Evolutionary conservation across 257 asterid species (phyloP), one percentile per base, ranked within the genome.

Genomic region (Thymus mandschuricus): DNA sequence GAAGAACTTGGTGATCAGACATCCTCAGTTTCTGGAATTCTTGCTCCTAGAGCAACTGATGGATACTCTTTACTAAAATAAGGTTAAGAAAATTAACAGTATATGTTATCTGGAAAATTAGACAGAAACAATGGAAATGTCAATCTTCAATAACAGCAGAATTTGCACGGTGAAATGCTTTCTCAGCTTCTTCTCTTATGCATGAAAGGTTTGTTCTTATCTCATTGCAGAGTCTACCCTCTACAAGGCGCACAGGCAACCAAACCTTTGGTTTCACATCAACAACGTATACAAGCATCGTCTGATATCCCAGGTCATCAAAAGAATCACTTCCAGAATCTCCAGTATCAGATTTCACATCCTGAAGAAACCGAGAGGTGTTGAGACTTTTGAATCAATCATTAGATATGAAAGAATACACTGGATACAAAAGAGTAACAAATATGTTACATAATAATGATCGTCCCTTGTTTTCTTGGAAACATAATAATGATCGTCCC

Each of bases 241-340:
- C 96, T 61, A 91, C 81, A 76, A 92, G 85, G 62, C 79, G 74
- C 31, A 92, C 97, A 28, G 96, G 97, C 75, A 92, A 76, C 97
- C 97, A 92, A 67, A 85, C 57, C 79, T 86, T 87, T 31, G 97
- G 97, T 82, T 86, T 90, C 79, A 89, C 93, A 75, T 85, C 72
- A 64, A 87, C 96, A 69, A 71, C 70, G 56, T 92, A 92, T 54
- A 65, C 13, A 62, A 92, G 90, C 1, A 79, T 89, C 40, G 97
- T 89, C 71, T 78, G 77, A 57, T 74, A 79, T 64, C 84, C 79
- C 66, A 75, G 79, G 71, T 69, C 86, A 65, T 43, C 61, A 51
- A 51, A 66, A 65, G 75, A 60, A 78, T 80, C 88, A 30, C 61
- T 49, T 73, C 27, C 68, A 51, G 68, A 54, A 29, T 62, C 69